A percentile compares a stretch with the other conserved stretches of the same genome.
These are phyloP conservation scores for Saccharomycopsis phalli DNA, from an alignment of 1,139 yeast species.

Conservation along the genomic window DNA sequence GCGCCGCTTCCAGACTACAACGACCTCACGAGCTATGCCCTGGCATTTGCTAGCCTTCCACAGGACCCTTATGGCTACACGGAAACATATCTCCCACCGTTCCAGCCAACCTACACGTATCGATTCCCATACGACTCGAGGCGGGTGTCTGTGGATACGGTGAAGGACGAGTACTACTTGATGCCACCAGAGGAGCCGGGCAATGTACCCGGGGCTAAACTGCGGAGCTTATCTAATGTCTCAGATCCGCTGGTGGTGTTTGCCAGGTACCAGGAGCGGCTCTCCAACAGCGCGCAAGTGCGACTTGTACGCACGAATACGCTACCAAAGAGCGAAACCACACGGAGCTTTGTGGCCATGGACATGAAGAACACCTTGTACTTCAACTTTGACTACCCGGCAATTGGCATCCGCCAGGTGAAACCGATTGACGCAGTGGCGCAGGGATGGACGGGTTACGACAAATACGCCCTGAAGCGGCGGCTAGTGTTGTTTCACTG, in stretches of 20 bases:
- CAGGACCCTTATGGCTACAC: no score
- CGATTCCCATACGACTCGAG: no score
- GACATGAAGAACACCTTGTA: conserved; percentile 15
- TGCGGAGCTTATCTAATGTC: no score
- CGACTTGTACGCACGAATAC: conserved; percentile 19
- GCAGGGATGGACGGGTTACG: conserved; percentile 31
- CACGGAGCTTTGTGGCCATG: conserved; percentile 13
- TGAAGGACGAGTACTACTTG: no score
- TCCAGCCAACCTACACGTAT: no score
- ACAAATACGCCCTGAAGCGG: conserved; percentile 27
- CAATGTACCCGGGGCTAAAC: no score
- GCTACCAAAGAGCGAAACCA: conserved; percentile 16
- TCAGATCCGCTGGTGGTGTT: conserved; percentile 2
- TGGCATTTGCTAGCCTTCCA: no score
- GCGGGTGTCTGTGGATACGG: no score
- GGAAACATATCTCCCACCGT: no score
- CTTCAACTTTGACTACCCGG: conserved; percentile 20
- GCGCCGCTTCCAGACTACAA: no score
- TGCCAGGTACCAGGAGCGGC: conserved; percentile 8
- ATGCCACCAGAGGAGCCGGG: no score
- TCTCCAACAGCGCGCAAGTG: conserved; percentile 9
- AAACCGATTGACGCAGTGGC: conserved; percentile 26
- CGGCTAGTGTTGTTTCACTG: conserved; percentile 34
- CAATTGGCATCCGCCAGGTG: conserved; percentile 19
- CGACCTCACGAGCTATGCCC: no score